Percentiles rank a stretch among this genome's conserved stretches.
These are phyloP conservation scores for Bothia castanella DNA, from an alignment of 1,284 basidiomycete genomes.

Conservation along the genomic window DNA sequence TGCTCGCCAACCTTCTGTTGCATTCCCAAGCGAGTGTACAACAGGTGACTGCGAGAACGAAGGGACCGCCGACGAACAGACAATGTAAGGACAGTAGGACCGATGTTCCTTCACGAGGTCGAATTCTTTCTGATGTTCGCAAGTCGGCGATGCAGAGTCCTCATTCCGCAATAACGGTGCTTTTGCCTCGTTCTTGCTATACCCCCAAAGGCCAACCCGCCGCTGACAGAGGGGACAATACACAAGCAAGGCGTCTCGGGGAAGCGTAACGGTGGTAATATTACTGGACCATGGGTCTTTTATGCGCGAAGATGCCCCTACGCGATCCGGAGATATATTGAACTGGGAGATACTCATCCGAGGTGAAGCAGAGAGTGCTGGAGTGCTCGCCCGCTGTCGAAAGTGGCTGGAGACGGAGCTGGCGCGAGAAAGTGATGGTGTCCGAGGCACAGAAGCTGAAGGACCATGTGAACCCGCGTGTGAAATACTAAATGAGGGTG, in stretches of 20 bases:
- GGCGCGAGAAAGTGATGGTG: conserved; percentile 44
- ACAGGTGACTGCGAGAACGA: conserved; percentile 42
- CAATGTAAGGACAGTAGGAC: conserved; percentile 76
- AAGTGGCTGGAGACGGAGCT: conserved; percentile 38
- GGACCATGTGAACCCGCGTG: conserved; percentile 40
- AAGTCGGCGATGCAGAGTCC: conserved; percentile 16
- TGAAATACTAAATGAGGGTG: conserved; percentile 36
- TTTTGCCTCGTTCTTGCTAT: conserved; percentile 35
- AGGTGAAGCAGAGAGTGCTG: conserved; percentile 16
- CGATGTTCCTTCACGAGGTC: conserved; percentile 76
- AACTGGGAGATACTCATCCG: conserved; percentile 22
- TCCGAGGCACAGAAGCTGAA: conserved; percentile 33
- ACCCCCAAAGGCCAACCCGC: conserved; percentile 73
- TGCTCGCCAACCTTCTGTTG: conserved; percentile 75
- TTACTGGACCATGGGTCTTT: conserved; percentile 6
- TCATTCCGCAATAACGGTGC: conserved; percentile 9
- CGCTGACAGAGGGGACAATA: conserved; percentile 70
- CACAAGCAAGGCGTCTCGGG: conserved; percentile 49
- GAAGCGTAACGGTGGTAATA: background rate
- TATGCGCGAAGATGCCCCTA: conserved; percentile 18
- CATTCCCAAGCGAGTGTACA: conserved; percentile 23
- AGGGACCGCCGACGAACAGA: conserved; percentile 63
- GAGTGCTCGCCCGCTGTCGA: conserved; percentile 15
- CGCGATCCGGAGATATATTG: conserved; percentile 16
- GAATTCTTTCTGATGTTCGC: conserved; percentile 51